phyloP scores from a whole-genome alignment of 306 rosid species.

The Cucurbita moschata region DNA sequence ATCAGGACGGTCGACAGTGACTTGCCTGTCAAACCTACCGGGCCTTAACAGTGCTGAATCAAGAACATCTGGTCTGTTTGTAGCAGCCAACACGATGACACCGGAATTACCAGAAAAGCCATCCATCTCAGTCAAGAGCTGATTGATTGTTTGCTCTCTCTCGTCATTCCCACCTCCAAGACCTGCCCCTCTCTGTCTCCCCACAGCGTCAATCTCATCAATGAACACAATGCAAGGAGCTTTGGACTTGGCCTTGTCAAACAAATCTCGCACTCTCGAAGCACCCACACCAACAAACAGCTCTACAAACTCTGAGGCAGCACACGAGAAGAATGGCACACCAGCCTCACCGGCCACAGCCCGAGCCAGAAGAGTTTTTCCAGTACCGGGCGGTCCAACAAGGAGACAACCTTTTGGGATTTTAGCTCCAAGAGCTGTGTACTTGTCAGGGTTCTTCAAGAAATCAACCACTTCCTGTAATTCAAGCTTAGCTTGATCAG shows the following conservation, averaged over 20 bases:
- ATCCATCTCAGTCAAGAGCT: conserved; percentile 97
- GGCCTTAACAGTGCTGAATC: conserved; percentile 82
- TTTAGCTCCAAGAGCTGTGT: conserved; percentile 86
- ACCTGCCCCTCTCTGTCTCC: conserved; percentile 99
- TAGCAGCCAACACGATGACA: conserved; percentile 93
- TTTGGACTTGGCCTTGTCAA: conserved; percentile 92
- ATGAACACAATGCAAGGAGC: conserved; percentile 99
- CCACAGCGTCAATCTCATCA: conserved; percentile 94
- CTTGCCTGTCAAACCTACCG: conserved; percentile 89
- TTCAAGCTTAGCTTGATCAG: conserved; percentile 89
- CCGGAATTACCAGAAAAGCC: conserved; percentile 96
- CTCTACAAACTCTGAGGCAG: conserved; percentile 92
- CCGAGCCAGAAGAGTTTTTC: conserved; percentile 85
- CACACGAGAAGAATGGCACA: conserved; percentile 89
- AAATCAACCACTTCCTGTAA: conserved; percentile 90
- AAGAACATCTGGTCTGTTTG: conserved; percentile 93
- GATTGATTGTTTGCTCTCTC: conserved; percentile 97
- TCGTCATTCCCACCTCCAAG: conserved; percentile 98
- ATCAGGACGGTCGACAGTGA: conserved; percentile 95
- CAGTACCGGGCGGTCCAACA: conserved; percentile 96
- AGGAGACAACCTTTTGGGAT: conserved; percentile 94
- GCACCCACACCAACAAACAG: conserved; percentile 95
- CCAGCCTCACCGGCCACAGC: conserved; percentile 96
- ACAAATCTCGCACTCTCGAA: conserved; percentile 87
- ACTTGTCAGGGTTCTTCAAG: conserved; percentile 91